Conservation (phyloP, 2,329 filamentous ascomycete species). For the Penicillium hordei region DNA sequence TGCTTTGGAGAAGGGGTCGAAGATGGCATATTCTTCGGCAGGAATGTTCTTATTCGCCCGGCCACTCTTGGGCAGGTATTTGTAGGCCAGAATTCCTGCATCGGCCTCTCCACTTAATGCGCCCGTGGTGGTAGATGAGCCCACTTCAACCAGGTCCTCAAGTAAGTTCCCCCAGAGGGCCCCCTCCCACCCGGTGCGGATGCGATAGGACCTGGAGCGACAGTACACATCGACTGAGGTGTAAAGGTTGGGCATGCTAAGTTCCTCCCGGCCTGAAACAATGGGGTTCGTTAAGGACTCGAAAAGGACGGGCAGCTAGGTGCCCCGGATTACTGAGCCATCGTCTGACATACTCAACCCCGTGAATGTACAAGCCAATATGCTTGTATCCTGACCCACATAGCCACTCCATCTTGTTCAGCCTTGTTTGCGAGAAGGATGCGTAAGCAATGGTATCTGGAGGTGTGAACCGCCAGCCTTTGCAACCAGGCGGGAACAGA, state of each 20-base stretch:
- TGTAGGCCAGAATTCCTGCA: conserved; percentile 55
- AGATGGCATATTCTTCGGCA: conserved; percentile 56
- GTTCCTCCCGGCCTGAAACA: conserved; percentile 59
- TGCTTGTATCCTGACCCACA: conserved; percentile 60
- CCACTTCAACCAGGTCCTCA: conserved; percentile 35
- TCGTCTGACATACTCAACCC: conserved; percentile 56
- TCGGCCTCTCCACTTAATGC: conserved; percentile 35
- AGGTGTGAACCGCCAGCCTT: conserved; percentile 40
- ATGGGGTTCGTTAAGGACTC: conserved; percentile 62
- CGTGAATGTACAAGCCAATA: conserved; percentile 63
- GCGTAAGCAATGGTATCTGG: conserved; percentile 49
- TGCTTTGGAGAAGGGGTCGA: conserved; percentile 38
- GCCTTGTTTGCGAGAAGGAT: conserved; percentile 44
- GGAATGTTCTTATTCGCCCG: conserved; percentile 48
- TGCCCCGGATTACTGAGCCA: conserved; percentile 51
- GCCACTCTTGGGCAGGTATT: conserved; percentile 59
- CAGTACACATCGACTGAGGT: conserved; percentile 51
- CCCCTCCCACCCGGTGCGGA: conserved; percentile 47
- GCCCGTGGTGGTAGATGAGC: conserved; percentile 19
- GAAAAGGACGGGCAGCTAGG: conserved; percentile 59
- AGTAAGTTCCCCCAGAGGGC: conserved; percentile 42
- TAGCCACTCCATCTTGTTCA: conserved; percentile 60
- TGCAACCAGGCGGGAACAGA: conserved; percentile 47
- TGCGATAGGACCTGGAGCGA: conserved; percentile 36
- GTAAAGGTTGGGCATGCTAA: conserved; percentile 62